A percentile compares a stretch with the other conserved stretches of the same genome.
These are phyloP conservation scores for Lanmaoa pseudosensibilis DNA, from an alignment of 768 basidiomycete genomes.

Conservation along the genomic window DNA sequence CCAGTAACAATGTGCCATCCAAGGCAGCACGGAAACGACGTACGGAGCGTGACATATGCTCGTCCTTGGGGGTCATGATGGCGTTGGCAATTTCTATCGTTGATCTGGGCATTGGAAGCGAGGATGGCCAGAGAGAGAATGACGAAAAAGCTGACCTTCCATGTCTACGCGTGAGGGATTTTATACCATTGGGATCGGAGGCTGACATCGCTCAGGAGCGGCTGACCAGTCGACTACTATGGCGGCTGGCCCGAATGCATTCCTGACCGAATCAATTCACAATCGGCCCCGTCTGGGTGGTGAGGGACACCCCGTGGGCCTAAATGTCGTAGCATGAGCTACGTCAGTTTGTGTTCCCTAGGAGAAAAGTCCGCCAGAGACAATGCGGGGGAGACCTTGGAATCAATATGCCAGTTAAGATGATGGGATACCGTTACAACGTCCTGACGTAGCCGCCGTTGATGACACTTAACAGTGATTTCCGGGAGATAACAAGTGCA, in stretches of 20 bases:
- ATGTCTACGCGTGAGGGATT: neutral
- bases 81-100: neutral
- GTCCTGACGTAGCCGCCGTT: too few relatives aligned
- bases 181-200: neutral
- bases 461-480: too few relatives aligned
- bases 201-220: neutral
- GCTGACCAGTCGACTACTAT: neutral
- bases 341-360: neutral
- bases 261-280: neutral
- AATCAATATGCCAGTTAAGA: too few relatives aligned
- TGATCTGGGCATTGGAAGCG: neutral
- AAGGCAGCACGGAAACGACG: neutral
- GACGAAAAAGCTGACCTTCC: neutral
- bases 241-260: constrained; percentile 1
- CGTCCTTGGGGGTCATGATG: neutral
- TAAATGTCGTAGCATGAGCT: too few relatives aligned
- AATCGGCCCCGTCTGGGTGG: neutral
- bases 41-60: neutral
- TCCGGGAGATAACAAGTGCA: too few relatives aligned
- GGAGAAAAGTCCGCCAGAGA: neutral
- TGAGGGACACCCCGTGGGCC: neutral
- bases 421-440: too few relatives aligned
- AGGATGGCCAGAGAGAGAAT: neutral
- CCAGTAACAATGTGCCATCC: too few relatives aligned
- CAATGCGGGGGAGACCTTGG: neutral